Evolutionary conservation across 2,329 filamentous ascomycete species (phyloP).

Genomic region (Gaeumannomyces tritici): DNA sequence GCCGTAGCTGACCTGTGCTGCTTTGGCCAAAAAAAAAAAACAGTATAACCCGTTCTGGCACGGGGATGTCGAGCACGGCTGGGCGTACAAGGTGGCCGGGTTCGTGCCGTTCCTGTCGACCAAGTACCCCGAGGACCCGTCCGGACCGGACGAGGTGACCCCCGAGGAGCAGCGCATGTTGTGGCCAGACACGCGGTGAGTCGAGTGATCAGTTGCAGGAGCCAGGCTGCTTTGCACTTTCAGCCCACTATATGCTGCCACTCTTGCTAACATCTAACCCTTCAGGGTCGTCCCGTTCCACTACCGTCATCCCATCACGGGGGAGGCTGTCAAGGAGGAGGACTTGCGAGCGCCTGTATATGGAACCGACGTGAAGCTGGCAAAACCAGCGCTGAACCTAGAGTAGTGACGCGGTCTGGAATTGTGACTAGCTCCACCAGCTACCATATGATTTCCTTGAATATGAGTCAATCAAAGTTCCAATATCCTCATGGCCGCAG

Average conservation of each 20-base stretch:
- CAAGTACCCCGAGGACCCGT: constrained; percentile 37
- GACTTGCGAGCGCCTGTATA: constrained; percentile 37
- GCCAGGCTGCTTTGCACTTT: too few relatives aligned
- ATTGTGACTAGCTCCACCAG: too few relatives aligned
- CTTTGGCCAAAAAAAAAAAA: too few relatives aligned
- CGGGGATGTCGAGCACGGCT: constrained; percentile 40
- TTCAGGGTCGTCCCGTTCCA: constrained; percentile 44
- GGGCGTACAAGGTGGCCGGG: constrained; percentile 41
- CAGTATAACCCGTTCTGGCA: constrained; percentile 49
- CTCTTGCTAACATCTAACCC: too few relatives aligned
- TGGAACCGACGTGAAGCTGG: constrained; percentile 28
- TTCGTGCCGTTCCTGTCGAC: constrained; percentile 40
- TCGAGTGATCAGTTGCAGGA: too few relatives aligned
- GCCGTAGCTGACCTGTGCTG: too few relatives aligned
- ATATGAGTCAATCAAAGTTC: too few relatives aligned
- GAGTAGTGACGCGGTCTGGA: too few relatives aligned
- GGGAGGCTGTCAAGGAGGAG: constrained; percentile 30
- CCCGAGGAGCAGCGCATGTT: constrained; percentile 37
- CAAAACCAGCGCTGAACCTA: constrained; percentile 31
- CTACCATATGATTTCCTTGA: too few relatives aligned
- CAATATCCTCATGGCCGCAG: too few relatives aligned
- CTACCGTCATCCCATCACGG: constrained; percentile 40
- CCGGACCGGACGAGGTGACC: constrained; percentile 41
- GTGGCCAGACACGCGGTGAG: constrained; percentile 47
- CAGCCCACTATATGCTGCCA: too few relatives aligned